Evolutionary conservation across 352 stramenopile species (phyloP).

Genomic region (Phytophthora meadii): DNA sequence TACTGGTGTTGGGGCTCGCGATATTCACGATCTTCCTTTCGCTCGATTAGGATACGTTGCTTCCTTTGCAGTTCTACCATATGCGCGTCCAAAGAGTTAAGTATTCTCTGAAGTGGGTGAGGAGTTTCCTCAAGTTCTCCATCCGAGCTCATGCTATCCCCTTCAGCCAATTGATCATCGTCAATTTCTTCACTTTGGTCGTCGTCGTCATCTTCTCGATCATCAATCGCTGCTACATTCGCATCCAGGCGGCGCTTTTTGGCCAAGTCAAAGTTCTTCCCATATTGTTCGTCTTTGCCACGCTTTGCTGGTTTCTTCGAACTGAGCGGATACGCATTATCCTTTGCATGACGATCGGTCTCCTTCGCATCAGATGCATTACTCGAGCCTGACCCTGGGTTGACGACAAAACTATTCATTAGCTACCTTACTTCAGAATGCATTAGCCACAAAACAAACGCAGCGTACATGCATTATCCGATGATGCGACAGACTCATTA

Average conservation of each 20-base stretch:
- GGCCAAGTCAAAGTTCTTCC: slow-evolving; percentile 35
- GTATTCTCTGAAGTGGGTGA: slow-evolving; percentile 38
- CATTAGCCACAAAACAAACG: background rate
- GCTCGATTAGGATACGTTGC: slow-evolving; percentile 53
- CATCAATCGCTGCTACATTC: slow-evolving; percentile 12
- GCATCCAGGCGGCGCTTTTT: slow-evolving; percentile 37
- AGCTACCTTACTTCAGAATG: background rate
- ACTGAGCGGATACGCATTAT: background rate
- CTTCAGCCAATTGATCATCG: slow-evolving; percentile 15
- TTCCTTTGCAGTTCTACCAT: slow-evolving; percentile 54
- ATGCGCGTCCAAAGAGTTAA: slow-evolving; percentile 46
- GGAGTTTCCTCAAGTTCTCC: slow-evolving; percentile 24
- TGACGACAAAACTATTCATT: slow-evolving; percentile 2
- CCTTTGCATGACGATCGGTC: slow-evolving; percentile 13
- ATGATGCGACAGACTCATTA: slow-evolving; percentile 32
- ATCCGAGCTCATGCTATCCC: slow-evolving; percentile 26
- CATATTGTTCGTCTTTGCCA: slow-evolving; percentile 44
- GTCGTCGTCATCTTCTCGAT: slow-evolving; percentile 31
- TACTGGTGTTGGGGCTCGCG: slow-evolving; percentile 16
- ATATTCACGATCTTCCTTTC: slow-evolving; percentile 61
- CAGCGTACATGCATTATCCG: slow-evolving; percentile 33
- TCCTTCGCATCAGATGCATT: slow-evolving; percentile 30
- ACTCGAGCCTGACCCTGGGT: slow-evolving; percentile 40
- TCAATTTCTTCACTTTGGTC: slow-evolving; percentile 29
- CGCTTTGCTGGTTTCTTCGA: slow-evolving; percentile 33